Evolutionary conservation across 2,329 filamentous ascomycete species (phyloP).

Genomic region (Xylogone sp.): DNA sequence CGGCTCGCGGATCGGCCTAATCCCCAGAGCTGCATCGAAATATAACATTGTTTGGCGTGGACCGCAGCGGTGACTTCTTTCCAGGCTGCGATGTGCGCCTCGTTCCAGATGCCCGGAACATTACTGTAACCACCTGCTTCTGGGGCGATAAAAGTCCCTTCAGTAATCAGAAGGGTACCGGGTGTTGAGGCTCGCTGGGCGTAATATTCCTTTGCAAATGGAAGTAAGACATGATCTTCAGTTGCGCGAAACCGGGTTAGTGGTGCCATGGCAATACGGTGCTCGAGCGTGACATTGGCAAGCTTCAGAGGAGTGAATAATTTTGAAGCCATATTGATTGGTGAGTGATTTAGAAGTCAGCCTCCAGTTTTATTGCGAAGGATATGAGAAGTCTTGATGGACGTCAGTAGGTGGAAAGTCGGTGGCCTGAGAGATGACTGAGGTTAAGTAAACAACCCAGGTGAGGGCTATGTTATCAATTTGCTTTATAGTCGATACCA

Average conservation of each 20-base stretch:
- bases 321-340: neutral
- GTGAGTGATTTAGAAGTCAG: too few relatives aligned
- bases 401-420: too few relatives aligned
- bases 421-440: too few relatives aligned
- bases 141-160: constrained; percentile 42
- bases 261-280: constrained; percentile 48
- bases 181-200: constrained; percentile 40
- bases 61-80: constrained; percentile 51
- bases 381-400: too few relatives aligned
- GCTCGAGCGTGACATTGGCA: constrained; percentile 31
- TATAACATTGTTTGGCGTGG: constrained; percentile 51
- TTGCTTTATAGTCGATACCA: too few relatives aligned
- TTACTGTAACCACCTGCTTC: constrained; percentile 42
- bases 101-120: constrained; percentile 50
- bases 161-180: constrained; percentile 50
- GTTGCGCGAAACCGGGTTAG: constrained; percentile 46
- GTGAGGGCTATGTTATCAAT: too few relatives aligned
- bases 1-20: constrained; percentile 39
- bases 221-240: constrained; percentile 37
- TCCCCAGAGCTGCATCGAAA: constrained; percentile 56
- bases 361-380: too few relatives aligned
- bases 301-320: constrained; percentile 37
- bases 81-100: constrained; percentile 50
- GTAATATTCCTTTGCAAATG: constrained; percentile 43
- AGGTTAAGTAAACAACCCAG: too few relatives aligned